Evolutionary conservation across 2,329 filamentous ascomycete genomes (phyloP).

Genomic region (Penicillium crustosum): DNA sequence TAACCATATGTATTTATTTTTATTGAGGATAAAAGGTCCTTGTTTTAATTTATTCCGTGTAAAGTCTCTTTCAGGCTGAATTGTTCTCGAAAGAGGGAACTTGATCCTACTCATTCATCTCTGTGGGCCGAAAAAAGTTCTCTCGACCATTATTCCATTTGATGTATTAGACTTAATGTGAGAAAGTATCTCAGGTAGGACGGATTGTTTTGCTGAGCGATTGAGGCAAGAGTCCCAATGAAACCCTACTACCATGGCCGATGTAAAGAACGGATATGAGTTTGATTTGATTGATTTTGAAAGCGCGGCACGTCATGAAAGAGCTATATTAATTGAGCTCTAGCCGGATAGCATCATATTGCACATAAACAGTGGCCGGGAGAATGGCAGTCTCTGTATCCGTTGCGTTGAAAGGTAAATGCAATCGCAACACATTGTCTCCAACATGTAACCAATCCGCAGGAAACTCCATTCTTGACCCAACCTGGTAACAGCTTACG

Average conservation of each 20-base stretch:
- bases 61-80: not conserved
- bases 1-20: slow-evolving; percentile 14
- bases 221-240: no score
- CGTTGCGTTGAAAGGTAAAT: slow-evolving; percentile 60
- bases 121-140: not conserved
- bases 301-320: not conserved
- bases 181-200: not conserved
- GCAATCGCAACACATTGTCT: slow-evolving; percentile 57
- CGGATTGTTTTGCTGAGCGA: not conserved
- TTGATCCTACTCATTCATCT: not conserved
- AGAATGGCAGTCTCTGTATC: slow-evolving; percentile 60
- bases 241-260: not conserved
- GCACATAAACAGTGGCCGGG: slow-evolving; percentile 58
- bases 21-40: not conserved
- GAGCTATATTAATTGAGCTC: slow-evolving; percentile 44
- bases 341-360: slow-evolving; percentile 64
- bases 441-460: slow-evolving; percentile 50
- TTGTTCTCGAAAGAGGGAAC: not conserved
- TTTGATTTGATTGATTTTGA: not conserved
- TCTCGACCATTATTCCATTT: not conserved
- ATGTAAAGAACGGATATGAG: not conserved
- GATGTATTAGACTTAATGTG: not conserved
- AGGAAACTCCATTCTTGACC: slow-evolving; percentile 61
- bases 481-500: slow-evolving; percentile 62
- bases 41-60: not conserved